phyloP scores from a whole-genome alignment of 306 rosid genomes.

The Oxytropis ochrocephala region DNA sequence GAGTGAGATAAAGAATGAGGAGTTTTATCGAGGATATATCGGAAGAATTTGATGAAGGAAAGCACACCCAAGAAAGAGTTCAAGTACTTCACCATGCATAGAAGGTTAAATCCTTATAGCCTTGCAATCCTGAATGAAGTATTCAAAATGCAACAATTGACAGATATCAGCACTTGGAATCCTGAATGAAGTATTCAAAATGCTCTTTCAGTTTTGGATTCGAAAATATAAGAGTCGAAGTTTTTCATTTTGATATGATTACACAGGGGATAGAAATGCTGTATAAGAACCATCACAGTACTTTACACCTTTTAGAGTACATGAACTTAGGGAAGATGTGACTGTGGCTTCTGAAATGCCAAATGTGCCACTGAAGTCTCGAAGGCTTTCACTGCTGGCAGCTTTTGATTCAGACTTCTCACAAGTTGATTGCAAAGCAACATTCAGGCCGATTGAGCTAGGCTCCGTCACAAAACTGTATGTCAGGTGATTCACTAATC shows the following conservation, averaged over 20 bases:
- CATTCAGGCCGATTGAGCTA: constrained; percentile 57
- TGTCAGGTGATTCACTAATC: constrained; percentile 10
- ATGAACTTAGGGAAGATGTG: constrained; percentile 23
- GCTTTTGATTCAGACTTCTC: constrained; percentile 40
- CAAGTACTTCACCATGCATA: too few relatives aligned
- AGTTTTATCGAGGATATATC: too few relatives aligned
- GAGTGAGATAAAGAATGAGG: too few relatives aligned
- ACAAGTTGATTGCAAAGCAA: constrained; percentile 51
- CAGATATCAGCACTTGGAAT: not conserved
- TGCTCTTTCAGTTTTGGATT: constrained; percentile 10
- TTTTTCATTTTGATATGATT: constrained; percentile 1
- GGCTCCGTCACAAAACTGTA: constrained; percentile 66
- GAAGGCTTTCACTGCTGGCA: constrained; percentile 23
- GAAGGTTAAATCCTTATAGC: too few relatives aligned
- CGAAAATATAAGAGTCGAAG: not conserved
- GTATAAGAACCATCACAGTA: constrained; percentile 32
- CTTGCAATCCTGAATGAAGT: not conserved
- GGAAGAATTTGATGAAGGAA: too few relatives aligned
- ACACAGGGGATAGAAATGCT: constrained; percentile 29
- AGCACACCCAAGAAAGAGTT: too few relatives aligned
- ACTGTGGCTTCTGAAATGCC: constrained; percentile 57
- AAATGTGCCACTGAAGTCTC: constrained; percentile 28
- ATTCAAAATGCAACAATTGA: not conserved
- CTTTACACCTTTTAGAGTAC: constrained; percentile 29
- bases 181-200: constrained; percentile 12